Conservation (phyloP, 139 green algal genomes). For the Chlorokybus atmophyticus region DNA sequence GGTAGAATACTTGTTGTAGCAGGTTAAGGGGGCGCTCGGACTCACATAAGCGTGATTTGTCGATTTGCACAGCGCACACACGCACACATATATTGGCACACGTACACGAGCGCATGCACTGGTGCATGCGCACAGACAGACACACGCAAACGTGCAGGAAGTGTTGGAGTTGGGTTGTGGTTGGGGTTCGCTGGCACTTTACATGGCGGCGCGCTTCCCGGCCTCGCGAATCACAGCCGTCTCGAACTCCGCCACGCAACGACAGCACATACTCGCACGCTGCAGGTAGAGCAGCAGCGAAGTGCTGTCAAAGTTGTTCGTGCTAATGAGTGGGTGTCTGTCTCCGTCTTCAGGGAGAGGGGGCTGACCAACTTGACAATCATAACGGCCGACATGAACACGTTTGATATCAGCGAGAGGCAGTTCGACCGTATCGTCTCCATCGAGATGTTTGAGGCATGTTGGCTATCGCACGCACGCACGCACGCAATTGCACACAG, state of each 20-base stretch:
- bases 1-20: too few species aligned
- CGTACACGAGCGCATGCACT: too few species aligned
- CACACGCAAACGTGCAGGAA: slow-evolving; percentile 50
- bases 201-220: slow-evolving; percentile 54
- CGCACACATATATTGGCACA: too few species aligned
- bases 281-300: too few species aligned
- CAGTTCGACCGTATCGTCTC: slow-evolving; percentile 77
- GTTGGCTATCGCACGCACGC: too few species aligned
- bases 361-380: slow-evolving; percentile 67
- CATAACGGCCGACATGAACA: slow-evolving; percentile 63
- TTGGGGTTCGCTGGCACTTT: slow-evolving; percentile 83
- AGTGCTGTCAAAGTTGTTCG: slow-evolving; percentile 52
- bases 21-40: too few species aligned
- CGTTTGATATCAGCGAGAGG: slow-evolving; percentile 34
- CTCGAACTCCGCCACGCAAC: slow-evolving; percentile 52
- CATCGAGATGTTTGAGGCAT: slow-evolving; percentile 92
- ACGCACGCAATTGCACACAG: too few species aligned
- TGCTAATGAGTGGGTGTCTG: slow-evolving; percentile 38
- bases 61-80: too few species aligned
- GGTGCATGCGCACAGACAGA: too few species aligned
- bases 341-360: slow-evolving; percentile 11
- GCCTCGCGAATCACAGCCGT: slow-evolving; percentile 55
- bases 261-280: slow-evolving; percentile 15
- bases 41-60: too few species aligned
- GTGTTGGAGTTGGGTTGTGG: slow-evolving; percentile 94